phyloP scores from a whole-genome alignment of 257 asterid genomes.

The Solanum chilense region DNA sequence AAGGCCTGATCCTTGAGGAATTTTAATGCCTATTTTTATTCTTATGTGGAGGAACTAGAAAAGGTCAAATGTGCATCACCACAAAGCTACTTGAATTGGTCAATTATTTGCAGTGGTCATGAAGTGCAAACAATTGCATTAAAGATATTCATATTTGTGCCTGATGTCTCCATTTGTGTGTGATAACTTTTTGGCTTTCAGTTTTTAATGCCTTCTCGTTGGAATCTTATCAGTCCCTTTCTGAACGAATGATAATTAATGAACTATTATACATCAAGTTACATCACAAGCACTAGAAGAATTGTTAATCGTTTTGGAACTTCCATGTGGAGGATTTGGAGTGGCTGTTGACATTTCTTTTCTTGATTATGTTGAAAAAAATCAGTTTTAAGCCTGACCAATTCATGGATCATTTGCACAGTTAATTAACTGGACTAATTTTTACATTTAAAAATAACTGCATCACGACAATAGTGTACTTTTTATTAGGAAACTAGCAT shows the following conservation, averaged over 20 bases:
- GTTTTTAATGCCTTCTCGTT: not conserved
- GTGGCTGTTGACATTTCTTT: not conserved
- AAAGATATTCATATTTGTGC: not conserved
- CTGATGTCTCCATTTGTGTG: not conserved
- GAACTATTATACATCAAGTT: not conserved
- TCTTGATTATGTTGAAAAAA: not conserved
- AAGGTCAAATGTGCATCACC: not conserved
- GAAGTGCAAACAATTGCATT: not conserved
- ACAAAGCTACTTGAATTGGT: not conserved
- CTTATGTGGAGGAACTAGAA: not conserved
- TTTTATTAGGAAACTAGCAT: not conserved
- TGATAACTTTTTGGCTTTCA: not conserved
- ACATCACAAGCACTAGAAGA: not conserved
- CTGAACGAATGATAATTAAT: not conserved
- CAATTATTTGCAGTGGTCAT: not conserved
- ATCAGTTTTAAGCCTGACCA: not conserved
- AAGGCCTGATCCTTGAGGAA: not conserved
- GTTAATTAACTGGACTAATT: not conserved
- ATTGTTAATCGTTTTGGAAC: not conserved
- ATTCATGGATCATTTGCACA: not conserved
- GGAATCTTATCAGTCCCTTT: not conserved
- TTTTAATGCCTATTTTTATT: not conserved
- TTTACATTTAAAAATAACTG: not conserved
- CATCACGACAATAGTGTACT: not conserved
- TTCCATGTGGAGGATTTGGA: not conserved